A percentile compares a stretch with the other conserved stretches of the same genome.
Evolutionary conservation across 2,329 filamentous ascomycete genomes (phyloP).

Genomic region (Fusarium palustre): DNA sequence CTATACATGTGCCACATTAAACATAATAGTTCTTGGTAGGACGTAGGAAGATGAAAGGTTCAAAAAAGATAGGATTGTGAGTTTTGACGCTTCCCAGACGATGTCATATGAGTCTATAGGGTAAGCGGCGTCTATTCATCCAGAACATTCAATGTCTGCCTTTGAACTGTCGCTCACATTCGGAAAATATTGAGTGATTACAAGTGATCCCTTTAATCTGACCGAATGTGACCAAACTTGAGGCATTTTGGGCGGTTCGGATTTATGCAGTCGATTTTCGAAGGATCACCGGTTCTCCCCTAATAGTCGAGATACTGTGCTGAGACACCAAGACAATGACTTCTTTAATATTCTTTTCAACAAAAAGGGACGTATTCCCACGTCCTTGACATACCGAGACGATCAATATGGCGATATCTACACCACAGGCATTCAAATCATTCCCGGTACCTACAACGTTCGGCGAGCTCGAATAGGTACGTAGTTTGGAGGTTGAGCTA

Average conservation of each 20-base stretch:
- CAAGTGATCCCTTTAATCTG: too few species aligned
- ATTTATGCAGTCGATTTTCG: background rate
- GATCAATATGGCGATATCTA: too few species aligned
- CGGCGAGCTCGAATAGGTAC: constrained; percentile 44
- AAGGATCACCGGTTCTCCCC: constrained; percentile 30
- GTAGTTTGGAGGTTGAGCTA: constrained; percentile 14
- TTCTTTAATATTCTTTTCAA: background rate
- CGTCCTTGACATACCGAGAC: too few species aligned
- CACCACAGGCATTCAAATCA: background rate
- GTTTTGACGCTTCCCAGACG: too few species aligned
- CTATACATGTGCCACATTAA: too few species aligned
- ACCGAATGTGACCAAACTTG: too few species aligned
- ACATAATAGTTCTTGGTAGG: background rate
- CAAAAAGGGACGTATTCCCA: too few species aligned
- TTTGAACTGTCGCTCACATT: background rate
- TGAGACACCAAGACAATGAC: background rate
- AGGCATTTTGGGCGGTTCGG: background rate
- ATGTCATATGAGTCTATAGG: background rate
- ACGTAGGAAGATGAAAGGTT: background rate
- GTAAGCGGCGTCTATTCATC: background rate
- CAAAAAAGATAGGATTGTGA: background rate
- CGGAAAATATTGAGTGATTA: background rate
- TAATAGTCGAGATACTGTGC: background rate
- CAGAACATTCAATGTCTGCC: background rate
- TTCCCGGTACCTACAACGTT: background rate